Evolutionary conservation across 371 early-diverging fungal species (phyloP), one percentile per base, ranked within the genome.

Genomic region (Rhizopus sp.): DNA sequence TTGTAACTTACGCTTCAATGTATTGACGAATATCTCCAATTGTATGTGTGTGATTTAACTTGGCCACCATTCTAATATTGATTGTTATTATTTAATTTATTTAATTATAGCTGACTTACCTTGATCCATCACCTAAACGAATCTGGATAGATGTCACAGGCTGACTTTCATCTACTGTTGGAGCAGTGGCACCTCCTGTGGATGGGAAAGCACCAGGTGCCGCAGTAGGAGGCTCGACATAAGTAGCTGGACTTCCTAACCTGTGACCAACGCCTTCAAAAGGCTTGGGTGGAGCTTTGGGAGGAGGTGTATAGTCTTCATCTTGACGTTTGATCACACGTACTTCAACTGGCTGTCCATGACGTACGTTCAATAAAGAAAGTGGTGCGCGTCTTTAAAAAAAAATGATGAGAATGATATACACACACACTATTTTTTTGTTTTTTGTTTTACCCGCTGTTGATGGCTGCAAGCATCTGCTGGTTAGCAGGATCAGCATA

Each of bases 301-400:
- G 46, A 29, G 94, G 93, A 39, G 91, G 89, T 41, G 77, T 74
- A 67, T 92, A 98, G 57, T 93, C 91, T 68, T 97, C 94, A 35
- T 93, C 85, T 59, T 90, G 75, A 41, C 89, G 86, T 47, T 89
- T 87, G 5, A 87, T 80, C 0, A 98, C 93, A 38, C 87, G 81
- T 56, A 98, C 87, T 62, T 95, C 95, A 5, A 97, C 97, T 35
- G 87, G 90, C 61, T 97, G 97, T 35, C 95, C 96, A 47, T 86
- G 90, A 7, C 79, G 82, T n/a, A 96, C 92, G 64, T 95, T 93
- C 44, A 97, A 79, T 37, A 91, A 78, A n/a, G 88, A 78, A 50
- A 89, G 64, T 7, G 95, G 92, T 3, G 94, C 96, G 2, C 90
- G 88, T 3, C 94, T 90, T 57, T 46, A 17, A 7, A 3, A 10